Evolutionary conservation across 164 flowering plant species (phyloP).

Genomic region (Buxus sempervirens): DNA sequence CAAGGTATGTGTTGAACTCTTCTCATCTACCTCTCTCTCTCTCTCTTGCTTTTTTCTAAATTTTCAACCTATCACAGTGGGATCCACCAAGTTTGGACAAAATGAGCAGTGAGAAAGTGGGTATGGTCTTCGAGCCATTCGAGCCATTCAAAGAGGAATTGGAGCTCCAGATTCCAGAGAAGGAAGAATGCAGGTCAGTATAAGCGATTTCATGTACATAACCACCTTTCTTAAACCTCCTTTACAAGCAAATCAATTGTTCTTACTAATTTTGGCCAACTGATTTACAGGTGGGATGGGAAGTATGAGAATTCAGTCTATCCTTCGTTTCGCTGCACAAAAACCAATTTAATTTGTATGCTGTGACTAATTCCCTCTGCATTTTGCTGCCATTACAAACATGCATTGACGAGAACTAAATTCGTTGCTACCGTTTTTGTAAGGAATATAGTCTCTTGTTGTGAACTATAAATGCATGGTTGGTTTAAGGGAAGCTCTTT

Average conservation of each 20-base stretch:
- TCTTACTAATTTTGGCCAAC: background rate
- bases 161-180: constrained; percentile 69
- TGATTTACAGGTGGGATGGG: constrained; percentile 63
- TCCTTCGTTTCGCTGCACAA: constrained; percentile 20
- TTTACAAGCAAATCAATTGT: background rate
- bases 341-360: background rate
- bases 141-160: constrained; percentile 54
- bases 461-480: too few relatives aligned
- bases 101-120: constrained; percentile 48
- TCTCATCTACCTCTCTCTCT: constrained; percentile 4
- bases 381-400: too few relatives aligned
- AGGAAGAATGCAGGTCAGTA: constrained; percentile 56
- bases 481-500: too few relatives aligned
- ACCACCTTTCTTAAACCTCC: background rate
- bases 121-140: constrained; percentile 60
- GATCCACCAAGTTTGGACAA: constrained; percentile 53
- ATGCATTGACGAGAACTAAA: too few relatives aligned
- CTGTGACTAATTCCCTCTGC: too few relatives aligned
- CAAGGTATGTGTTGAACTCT: constrained; percentile 48
- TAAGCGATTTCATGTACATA: background rate
- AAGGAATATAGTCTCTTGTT: too few relatives aligned
- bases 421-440: too few relatives aligned
- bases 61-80: constrained; percentile 45
- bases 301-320: constrained; percentile 61
- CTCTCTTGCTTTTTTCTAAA: constrained; percentile 10